A percentile compares a stretch with the other conserved stretches of the same genome.
Evolutionary conservation across 106 monocot genomes (phyloP).

Genomic region (Platanthera zijinensis): DNA sequence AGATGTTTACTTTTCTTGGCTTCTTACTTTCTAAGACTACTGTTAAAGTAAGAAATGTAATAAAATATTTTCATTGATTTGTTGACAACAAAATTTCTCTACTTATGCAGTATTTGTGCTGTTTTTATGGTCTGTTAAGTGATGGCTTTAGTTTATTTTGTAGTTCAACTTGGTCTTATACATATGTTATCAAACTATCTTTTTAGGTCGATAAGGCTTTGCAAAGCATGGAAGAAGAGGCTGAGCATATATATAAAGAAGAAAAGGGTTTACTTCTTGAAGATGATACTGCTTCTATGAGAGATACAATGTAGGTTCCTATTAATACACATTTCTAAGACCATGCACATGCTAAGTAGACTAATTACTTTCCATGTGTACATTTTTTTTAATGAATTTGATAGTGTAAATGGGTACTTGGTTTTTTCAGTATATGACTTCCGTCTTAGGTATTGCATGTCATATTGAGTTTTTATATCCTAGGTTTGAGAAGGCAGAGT

Average conservation of each 20-base stretch:
- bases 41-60: background rate
- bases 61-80: too few species aligned
- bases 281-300: constrained; percentile 66
- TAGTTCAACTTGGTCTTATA: background rate
- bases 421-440: background rate
- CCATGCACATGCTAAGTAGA: background rate
- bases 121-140: background rate
- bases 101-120: background rate
- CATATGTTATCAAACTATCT: background rate
- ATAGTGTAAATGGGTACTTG: background rate
- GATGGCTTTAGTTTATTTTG: background rate
- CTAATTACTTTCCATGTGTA: background rate
- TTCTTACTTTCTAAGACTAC: background rate
- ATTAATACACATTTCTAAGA: background rate
- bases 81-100: background rate
- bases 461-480: background rate
- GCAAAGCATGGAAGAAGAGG: constrained; percentile 89
- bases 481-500: constrained; percentile 92
- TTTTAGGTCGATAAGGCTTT: constrained; percentile 83
- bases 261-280: constrained; percentile 70
- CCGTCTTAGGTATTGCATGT: background rate
- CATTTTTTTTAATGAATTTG: background rate
- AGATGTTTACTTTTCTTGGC: background rate
- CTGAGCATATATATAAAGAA: constrained; percentile 70
- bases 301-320: constrained; percentile 75